Percentiles rank a stretch among this genome's conserved stretches.
Evolutionary conservation across 495 filamentous ascomycete species (phyloP).

Genomic region (Aspergillus wentii): DNA sequence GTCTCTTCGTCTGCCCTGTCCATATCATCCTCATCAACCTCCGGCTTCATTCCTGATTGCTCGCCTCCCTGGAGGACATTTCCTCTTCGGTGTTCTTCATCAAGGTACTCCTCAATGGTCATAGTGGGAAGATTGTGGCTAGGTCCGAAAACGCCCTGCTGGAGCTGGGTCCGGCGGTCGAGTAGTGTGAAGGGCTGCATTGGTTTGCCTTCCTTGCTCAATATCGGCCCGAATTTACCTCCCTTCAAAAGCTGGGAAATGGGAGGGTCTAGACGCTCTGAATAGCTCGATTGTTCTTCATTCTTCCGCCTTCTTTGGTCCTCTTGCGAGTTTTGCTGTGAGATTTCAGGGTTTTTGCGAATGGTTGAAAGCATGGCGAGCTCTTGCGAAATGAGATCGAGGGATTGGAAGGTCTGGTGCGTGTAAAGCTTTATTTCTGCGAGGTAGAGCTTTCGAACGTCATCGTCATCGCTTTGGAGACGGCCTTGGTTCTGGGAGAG

Average conservation of each 20-base stretch:
- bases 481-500: constrained; percentile 54
- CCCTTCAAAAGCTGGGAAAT: constrained; percentile 48
- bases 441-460: constrained; percentile 70
- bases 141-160: constrained; percentile 79
- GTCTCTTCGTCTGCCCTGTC: constrained; percentile 84
- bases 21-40: constrained; percentile 83
- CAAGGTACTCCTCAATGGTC: constrained; percentile 96
- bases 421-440: constrained; percentile 65
- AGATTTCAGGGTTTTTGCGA: constrained; percentile 37
- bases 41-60: constrained; percentile 60
- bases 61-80: constrained; percentile 90
- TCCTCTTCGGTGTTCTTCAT: constrained; percentile 80
- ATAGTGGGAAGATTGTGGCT: constrained; percentile 95
- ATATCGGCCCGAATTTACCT: constrained; percentile 62
- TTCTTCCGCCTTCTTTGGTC: constrained; percentile 44
- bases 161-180: constrained; percentile 69
- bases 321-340: constrained; percentile 31
- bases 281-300: constrained; percentile 47
- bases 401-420: constrained; percentile 76
- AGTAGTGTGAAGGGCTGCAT: constrained; percentile 87
- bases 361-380: constrained; percentile 73
- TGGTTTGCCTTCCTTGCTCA: constrained; percentile 80
- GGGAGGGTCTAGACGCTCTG: constrained; percentile 69
- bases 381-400: constrained; percentile 82
- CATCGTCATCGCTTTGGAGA: constrained; percentile 70